Evolutionary conservation across 2,329 filamentous ascomycete genomes (phyloP).

Genomic region (Sphaerostilbella broomeana): DNA sequence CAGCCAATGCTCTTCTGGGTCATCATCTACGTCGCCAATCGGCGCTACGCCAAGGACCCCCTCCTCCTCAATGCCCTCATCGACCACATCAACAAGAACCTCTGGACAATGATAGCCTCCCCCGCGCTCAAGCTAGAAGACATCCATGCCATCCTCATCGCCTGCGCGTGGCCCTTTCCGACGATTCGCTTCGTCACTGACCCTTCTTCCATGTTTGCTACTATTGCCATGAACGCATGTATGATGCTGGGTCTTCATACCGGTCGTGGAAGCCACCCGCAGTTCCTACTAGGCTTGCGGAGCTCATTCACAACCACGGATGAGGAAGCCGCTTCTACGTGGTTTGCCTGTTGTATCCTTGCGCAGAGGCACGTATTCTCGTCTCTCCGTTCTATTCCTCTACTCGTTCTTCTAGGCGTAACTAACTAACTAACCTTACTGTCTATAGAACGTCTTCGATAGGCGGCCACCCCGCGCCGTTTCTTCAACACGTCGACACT

Average conservation of each 20-base stretch:
- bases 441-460: conserved; percentile 16
- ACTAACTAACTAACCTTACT: background rate
- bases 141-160: conserved; percentile 46
- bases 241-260: conserved; percentile 46
- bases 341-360: conserved; percentile 47
- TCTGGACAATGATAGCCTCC: conserved; percentile 37
- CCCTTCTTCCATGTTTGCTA: conserved; percentile 41
- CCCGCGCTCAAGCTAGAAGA: conserved; percentile 40
- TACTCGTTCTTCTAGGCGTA: no score
- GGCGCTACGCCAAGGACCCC: conserved; percentile 40
- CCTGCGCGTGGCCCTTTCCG: conserved; percentile 47
- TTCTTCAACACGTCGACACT: conserved; percentile 44
- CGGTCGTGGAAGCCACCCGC: conserved; percentile 43
- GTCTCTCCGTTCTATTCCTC: background rate
- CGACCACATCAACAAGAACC: conserved; percentile 40
- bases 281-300: conserved; percentile 39
- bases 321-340: conserved; percentile 47
- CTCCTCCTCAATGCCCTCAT: conserved; percentile 38
- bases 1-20: conserved; percentile 48
- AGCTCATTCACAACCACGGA: conserved; percentile 39
- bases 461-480: conserved; percentile 42
- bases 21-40: conserved; percentile 44
- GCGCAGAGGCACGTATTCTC: conserved; percentile 36
- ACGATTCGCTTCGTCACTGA: conserved; percentile 46
- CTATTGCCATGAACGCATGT: conserved; percentile 41